Evolutionary conservation across 768 basidiomycete genomes (phyloP).

Genomic region (Phlebiopsis gigantea): DNA sequence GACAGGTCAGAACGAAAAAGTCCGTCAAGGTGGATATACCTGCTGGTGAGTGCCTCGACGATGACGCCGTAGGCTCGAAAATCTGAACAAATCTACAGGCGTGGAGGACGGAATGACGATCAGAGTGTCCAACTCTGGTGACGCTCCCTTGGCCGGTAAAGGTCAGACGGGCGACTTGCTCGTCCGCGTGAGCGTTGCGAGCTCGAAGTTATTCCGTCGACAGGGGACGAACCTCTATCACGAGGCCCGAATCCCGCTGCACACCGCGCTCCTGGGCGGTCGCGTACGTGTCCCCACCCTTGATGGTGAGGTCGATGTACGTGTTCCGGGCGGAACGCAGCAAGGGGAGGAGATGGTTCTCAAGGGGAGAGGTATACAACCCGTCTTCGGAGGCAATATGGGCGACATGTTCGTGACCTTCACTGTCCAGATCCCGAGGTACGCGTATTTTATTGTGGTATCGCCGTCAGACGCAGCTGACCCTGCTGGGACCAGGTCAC

Average conservation of each 20-base stretch:
- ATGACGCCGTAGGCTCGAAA: too few relatives aligned
- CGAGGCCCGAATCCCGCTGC: slow-evolving; percentile 83
- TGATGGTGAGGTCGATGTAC: slow-evolving; percentile 93
- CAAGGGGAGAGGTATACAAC: slow-evolving; percentile 76
- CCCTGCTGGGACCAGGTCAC: slow-evolving; percentile 45
- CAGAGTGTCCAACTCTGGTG: slow-evolving; percentile 74
- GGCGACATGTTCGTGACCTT: slow-evolving; percentile 92
- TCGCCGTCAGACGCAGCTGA: slow-evolving; percentile 8
- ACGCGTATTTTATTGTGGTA: slow-evolving; percentile 22
- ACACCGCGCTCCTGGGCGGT: slow-evolving; percentile 90
- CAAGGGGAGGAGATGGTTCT: slow-evolving; percentile 97
- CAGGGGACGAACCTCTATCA: slow-evolving; percentile 93
- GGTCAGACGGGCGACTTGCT: slow-evolving; percentile 82
- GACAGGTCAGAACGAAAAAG: slow-evolving; percentile 79
- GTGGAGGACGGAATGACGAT: slow-evolving; percentile 95
- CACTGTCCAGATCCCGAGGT: slow-evolving; percentile 87
- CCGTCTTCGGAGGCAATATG: slow-evolving; percentile 51
- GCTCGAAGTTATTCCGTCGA: slow-evolving; percentile 81
- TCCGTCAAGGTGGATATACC: slow-evolving; percentile 79
- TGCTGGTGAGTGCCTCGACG: slow-evolving; percentile 57
- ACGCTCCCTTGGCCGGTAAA: slow-evolving; percentile 75
- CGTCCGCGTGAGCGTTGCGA: slow-evolving; percentile 77
- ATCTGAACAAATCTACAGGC: slow-evolving; percentile 39
- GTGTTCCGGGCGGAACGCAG: slow-evolving; percentile 89
- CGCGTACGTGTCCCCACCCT: slow-evolving; percentile 89